These are phyloP conservation scores for Penicillium pancosmium DNA, from an alignment of 495 filamentous ascomycete genomes.

Conservation along the genomic window DNA sequence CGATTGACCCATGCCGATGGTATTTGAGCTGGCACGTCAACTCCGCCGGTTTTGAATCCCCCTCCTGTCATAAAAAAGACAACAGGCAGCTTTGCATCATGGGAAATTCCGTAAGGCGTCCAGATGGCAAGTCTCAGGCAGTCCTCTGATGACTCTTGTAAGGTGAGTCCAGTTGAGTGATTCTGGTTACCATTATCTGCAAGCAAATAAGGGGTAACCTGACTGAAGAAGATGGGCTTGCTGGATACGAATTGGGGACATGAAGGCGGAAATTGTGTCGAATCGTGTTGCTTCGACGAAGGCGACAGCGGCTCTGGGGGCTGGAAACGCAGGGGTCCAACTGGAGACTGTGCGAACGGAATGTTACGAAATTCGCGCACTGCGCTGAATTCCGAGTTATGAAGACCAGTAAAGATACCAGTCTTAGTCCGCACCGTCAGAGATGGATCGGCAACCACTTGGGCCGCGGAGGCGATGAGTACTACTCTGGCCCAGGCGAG, in stretches of 20 bases:
- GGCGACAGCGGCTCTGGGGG: conserved; percentile 6
- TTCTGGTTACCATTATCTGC: conserved; percentile 12
- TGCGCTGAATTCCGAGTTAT: conserved; percentile 1
- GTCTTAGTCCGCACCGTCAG: conserved; percentile 12
- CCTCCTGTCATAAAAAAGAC: conserved; percentile 18
- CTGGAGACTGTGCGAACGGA: conserved; percentile 9
- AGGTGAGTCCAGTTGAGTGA: conserved; percentile 4
- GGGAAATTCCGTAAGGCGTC: conserved; percentile 26
- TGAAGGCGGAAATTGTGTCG: conserved; percentile 9
- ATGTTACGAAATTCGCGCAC: conserved; percentile 12
- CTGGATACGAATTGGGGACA: conserved; percentile 13
- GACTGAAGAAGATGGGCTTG: conserved; percentile 9
- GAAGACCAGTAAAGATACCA: conserved; percentile 8
- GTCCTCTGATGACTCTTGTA: conserved; percentile 39
- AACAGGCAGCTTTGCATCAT: conserved; percentile 17
- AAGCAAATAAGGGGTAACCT: conserved; percentile 2
- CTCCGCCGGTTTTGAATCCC: conserved; percentile 14
- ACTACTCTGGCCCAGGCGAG: neutral
- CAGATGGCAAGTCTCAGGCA: conserved; percentile 54
- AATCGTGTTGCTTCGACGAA: conserved; percentile 7
- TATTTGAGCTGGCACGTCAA: conserved; percentile 12
- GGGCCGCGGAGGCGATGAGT: neutral
- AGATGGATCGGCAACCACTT: conserved; percentile 6
- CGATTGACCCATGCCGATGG: conserved; percentile 13
- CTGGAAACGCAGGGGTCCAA: conserved; percentile 10